phyloP scores from a whole-genome alignment of 1,284 basidiomycete genomes.

The Melampsora americana region DNA sequence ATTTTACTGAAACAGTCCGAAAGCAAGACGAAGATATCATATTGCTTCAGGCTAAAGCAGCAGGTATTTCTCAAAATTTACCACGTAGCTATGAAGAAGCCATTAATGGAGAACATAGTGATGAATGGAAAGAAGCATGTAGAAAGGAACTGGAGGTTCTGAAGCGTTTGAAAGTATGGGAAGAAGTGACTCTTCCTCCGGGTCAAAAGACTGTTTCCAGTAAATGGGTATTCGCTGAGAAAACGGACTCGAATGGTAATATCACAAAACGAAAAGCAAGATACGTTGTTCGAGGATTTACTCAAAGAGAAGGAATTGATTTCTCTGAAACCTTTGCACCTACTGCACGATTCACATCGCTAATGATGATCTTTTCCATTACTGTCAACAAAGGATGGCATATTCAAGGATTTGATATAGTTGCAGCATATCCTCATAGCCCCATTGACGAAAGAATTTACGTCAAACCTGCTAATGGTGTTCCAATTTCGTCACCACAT shows the following conservation, averaged over 20 bases:
- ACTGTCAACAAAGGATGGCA: background rate
- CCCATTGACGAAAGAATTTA: background rate
- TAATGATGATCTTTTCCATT: background rate
- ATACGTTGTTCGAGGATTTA: constrained; percentile 14
- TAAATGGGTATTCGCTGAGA: constrained; percentile 28
- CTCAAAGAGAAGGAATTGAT: too few relatives aligned
- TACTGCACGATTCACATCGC: too few relatives aligned
- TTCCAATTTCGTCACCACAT: too few relatives aligned
- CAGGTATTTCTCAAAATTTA: background rate
- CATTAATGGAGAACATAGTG: background rate
- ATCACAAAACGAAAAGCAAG: constrained; percentile 21
- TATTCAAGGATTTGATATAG: background rate
- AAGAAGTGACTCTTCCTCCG: too few relatives aligned
- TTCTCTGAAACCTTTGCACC: too few relatives aligned
- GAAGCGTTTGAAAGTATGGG: constrained; percentile 11
- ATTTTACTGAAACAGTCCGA: background rate
- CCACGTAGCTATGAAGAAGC: constrained; percentile 1
- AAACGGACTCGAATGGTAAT: constrained; percentile 10
- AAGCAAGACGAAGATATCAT: background rate
- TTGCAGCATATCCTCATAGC: constrained; percentile 5
- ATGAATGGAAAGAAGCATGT: constrained; percentile 14
- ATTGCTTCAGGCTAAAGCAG: background rate
- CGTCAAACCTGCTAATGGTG: background rate
- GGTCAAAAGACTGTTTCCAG: background rate
- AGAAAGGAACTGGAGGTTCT: constrained; percentile 13